phyloP scores from a whole-genome alignment of 768 basidiomycete genomes.

The Chalciporus pseudorubinellus region DNA sequence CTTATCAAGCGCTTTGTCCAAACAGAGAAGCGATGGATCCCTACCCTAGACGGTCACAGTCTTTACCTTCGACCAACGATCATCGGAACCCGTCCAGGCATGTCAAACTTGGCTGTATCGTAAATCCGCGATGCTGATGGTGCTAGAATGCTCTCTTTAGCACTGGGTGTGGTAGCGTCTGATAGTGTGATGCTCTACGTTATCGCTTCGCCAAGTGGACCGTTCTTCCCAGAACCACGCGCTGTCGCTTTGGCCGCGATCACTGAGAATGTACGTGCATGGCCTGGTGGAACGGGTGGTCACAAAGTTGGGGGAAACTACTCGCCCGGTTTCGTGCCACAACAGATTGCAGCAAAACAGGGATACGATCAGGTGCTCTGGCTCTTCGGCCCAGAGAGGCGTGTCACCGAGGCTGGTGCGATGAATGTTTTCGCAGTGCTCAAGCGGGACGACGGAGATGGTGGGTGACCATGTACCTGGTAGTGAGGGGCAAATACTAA shows the following conservation, averaged over 20 bases:
- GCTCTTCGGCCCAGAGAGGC: constrained; percentile 62
- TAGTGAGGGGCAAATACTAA: neutral
- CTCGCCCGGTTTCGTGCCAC: constrained; percentile 58
- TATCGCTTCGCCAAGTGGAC: constrained; percentile 61
- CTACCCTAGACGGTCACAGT: constrained; percentile 65
- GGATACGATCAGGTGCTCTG: constrained; percentile 82
- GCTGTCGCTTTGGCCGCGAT: constrained; percentile 59
- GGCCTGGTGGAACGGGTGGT: constrained; percentile 73
- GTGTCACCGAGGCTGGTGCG: constrained; percentile 59
- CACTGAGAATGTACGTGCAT: constrained; percentile 73
- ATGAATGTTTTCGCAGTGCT: constrained; percentile 83
- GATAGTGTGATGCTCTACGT: constrained; percentile 84
- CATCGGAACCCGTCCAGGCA: constrained; percentile 46
- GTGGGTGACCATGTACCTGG: constrained; percentile 28
- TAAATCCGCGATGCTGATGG: neutral
- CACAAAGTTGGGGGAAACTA: constrained; percentile 69
- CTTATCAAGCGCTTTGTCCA: constrained; percentile 65
- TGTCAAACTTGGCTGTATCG: neutral
- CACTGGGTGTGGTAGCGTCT: constrained; percentile 70
- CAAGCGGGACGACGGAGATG: constrained; percentile 51
- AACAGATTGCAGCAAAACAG: constrained; percentile 57
- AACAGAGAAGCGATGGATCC: constrained; percentile 85
- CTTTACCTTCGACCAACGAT: constrained; percentile 86
- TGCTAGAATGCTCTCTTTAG: constrained; percentile 17
- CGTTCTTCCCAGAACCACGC: constrained; percentile 51